A percentile compares a stretch with the other conserved stretches of the same genome.
phyloP scores from a whole-genome alignment of 2,329 filamentous ascomycete genomes.

The Coniochaeta hoffmannii region DNA sequence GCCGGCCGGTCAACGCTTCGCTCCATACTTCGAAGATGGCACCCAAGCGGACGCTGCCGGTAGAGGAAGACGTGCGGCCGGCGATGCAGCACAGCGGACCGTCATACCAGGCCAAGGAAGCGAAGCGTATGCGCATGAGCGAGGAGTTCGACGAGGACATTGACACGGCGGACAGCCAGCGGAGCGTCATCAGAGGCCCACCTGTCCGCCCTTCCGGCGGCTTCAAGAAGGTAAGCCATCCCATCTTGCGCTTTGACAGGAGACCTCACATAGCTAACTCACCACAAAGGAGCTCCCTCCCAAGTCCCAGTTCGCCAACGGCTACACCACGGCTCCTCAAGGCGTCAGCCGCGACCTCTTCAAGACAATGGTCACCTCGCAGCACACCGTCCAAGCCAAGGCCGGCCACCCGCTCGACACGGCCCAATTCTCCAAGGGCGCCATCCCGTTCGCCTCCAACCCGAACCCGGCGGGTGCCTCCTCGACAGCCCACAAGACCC shows the following conservation, averaged over 20 bases:
- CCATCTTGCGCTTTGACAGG: neutral
- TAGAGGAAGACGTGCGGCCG: constrained; percentile 51
- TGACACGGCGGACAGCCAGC: constrained; percentile 44
- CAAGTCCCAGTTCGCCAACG: constrained; percentile 53
- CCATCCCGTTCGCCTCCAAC: constrained; percentile 79
- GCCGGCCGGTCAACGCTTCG: constrained; percentile 54
- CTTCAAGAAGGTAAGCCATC: constrained; percentile 55
- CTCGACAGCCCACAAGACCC: constrained; percentile 55
- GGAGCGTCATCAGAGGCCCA: constrained; percentile 61
- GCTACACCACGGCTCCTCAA: constrained; percentile 53
- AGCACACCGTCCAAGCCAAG: constrained; percentile 47
- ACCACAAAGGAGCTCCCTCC: constrained; percentile 46
- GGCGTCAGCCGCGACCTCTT: constrained; percentile 50
- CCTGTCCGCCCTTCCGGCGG: constrained; percentile 74
- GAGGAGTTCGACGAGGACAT: constrained; percentile 62
- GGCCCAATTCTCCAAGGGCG: constrained; percentile 80
- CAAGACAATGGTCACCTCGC: constrained; percentile 58
- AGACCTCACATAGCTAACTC: constrained; percentile 24
- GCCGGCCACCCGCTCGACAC: constrained; percentile 68
- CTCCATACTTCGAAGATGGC: constrained; percentile 38
- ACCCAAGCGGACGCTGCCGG: constrained; percentile 63
- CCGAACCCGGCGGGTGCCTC: constrained; percentile 27
- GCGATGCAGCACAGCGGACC: constrained; percentile 42
- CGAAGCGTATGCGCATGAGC: constrained; percentile 73
- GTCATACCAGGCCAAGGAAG: constrained; percentile 62